These are phyloP conservation scores for Camelina neglecta DNA, from an alignment of 345 rosid species.

Conservation along the genomic window DNA sequence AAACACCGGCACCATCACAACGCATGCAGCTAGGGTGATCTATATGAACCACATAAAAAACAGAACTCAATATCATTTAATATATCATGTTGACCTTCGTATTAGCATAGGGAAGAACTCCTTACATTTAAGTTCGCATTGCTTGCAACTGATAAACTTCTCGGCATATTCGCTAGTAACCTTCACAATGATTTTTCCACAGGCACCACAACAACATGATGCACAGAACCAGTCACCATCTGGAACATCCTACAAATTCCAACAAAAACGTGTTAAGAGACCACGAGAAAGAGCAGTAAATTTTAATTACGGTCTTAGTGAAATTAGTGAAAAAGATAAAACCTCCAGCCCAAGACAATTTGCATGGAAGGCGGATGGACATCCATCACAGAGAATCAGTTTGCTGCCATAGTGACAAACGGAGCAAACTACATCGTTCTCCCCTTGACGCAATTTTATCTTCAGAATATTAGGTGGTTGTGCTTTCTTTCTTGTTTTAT, in stretches of 20 bases:
- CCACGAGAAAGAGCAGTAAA: constrained; percentile 6
- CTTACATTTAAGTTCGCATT: constrained; percentile 73
- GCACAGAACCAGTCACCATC: constrained; percentile 92
- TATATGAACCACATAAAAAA: constrained; percentile 42
- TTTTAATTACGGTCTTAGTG: constrained; percentile 5
- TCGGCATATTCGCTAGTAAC: constrained; percentile 33
- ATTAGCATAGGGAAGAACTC: constrained; percentile 29
- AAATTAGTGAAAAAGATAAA: constrained; percentile 22
- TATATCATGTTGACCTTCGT: neutral
- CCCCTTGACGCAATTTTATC: constrained; percentile 44
- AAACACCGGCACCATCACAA: constrained; percentile 37
- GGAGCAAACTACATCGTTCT: constrained; percentile 69
- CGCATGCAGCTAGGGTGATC: constrained; percentile 64
- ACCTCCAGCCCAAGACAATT: constrained; percentile 76
- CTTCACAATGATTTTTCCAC: constrained; percentile 49
- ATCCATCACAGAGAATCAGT: constrained; percentile 71
- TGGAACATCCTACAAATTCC: constrained; percentile 61
- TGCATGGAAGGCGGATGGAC: constrained; percentile 87
- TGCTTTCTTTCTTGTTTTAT: constrained; percentile 38
- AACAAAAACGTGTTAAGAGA: constrained; percentile 30
- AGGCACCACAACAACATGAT: constrained; percentile 74
- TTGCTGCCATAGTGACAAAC: constrained; percentile 85
- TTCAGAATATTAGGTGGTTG: constrained; percentile 40
- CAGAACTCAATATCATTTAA: constrained; percentile 33
- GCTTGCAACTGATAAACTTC: constrained; percentile 55